A percentile compares a stretch with the other conserved stretches of the same genome.
These are phyloP conservation scores for Wickerhamiella siamensis DNA, from an alignment of 805 yeast genomes.

Conservation along the genomic window DNA sequence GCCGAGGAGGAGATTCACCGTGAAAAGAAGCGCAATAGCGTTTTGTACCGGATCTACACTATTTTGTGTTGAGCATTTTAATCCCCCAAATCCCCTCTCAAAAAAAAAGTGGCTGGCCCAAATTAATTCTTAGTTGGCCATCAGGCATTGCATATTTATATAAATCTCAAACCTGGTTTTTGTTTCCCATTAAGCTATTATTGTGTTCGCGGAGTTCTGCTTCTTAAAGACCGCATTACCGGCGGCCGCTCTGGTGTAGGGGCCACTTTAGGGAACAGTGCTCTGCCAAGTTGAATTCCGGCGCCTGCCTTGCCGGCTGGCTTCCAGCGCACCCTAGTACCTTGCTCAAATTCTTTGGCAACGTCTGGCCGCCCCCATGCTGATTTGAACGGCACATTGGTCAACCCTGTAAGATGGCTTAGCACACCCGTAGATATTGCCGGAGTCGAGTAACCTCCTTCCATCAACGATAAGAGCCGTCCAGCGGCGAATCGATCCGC, in stretches of 20 bases:
- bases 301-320: not conserved
- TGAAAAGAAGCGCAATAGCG: not conserved
- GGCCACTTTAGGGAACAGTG: not conserved
- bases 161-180: not conserved
- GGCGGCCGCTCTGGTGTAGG: not conserved
- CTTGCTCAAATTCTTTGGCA: conserved; percentile 1
- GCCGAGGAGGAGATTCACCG: conserved; percentile 12
- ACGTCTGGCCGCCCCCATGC: not conserved
- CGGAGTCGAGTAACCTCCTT: conserved; percentile 79
- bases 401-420: conserved; percentile 58
- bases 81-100: not conserved
- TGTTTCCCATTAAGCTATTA: not conserved
- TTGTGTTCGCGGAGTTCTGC: not conserved
- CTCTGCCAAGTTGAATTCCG: not conserved
- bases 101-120: not conserved
- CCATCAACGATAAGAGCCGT: conserved; percentile 51
- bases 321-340: not conserved
- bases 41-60: not conserved
- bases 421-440: conserved; percentile 69
- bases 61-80: not conserved
- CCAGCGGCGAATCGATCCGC: conserved; percentile 51
- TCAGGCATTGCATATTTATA: not conserved
- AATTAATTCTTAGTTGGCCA: not conserved
- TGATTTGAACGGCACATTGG: not conserved
- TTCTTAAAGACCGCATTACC: not conserved